Evolutionary conservation across 768 basidiomycete genomes (phyloP).

Genomic region (Amanita polypyramis): DNA sequence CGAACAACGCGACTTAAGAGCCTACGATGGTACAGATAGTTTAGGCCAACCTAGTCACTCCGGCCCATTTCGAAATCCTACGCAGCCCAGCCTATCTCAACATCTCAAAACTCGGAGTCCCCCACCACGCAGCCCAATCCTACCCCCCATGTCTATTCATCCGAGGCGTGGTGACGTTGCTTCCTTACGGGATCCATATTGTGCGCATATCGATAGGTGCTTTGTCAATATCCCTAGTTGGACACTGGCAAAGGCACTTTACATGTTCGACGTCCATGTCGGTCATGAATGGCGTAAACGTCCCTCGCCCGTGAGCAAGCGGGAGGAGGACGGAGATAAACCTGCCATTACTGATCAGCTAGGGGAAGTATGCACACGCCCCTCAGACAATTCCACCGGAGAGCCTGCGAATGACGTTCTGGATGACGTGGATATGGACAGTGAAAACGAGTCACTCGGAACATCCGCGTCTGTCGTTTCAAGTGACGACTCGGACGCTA

Average conservation of each 20-base stretch:
- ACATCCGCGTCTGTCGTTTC: slow-evolving; percentile 22
- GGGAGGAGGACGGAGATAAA: neutral
- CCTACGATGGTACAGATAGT: neutral
- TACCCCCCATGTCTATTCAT: slow-evolving; percentile 31
- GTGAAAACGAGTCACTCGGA: slow-evolving; percentile 24
- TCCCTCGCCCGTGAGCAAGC: neutral
- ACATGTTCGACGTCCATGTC: slow-evolving; percentile 45
- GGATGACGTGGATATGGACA: slow-evolving; percentile 18
- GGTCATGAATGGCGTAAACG: slow-evolving; percentile 1
- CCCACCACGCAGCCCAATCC: slow-evolving; percentile 7
- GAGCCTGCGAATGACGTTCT: slow-evolving; percentile 12
- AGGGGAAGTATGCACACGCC: too few relatives aligned
- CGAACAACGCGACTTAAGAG: neutral
- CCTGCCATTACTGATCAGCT: neutral
- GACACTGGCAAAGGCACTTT: slow-evolving; percentile 60
- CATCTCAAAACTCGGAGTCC: slow-evolving; percentile 4
- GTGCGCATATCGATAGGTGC: slow-evolving; percentile 44
- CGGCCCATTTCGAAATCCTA: neutral
- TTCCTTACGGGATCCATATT: slow-evolving; percentile 47
- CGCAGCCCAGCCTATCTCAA: slow-evolving; percentile 4
- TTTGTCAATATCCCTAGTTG: slow-evolving; percentile 49
- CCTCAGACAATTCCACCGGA: too few relatives aligned
- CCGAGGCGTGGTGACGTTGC: slow-evolving; percentile 58
- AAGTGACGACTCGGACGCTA: slow-evolving; percentile 46
- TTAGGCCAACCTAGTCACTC: neutral